These are phyloP conservation scores for Talaromyces funiculosus DNA, from an alignment of 2,329 filamentous ascomycete species.

Conservation along the genomic window DNA sequence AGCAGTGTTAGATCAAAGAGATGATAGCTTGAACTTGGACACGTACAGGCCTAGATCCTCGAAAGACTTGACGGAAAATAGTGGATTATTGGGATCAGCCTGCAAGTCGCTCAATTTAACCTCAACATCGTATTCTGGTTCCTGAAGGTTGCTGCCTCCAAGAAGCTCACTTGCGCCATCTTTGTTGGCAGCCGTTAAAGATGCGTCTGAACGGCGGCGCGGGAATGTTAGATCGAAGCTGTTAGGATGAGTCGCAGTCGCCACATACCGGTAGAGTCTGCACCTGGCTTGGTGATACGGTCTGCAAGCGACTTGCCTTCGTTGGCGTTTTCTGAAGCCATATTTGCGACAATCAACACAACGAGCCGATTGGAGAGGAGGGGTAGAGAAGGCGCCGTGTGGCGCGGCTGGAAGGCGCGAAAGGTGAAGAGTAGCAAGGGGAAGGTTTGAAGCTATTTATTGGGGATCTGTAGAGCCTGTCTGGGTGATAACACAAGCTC, in stretches of 20 bases:
- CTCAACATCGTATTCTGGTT: constrained; percentile 81
- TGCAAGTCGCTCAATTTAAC: constrained; percentile 89
- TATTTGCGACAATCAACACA: constrained; percentile 17
- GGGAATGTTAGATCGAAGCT: constrained; percentile 14
- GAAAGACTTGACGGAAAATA: constrained; percentile 79
- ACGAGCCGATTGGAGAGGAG: constrained; percentile 4
- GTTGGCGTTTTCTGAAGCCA: constrained; percentile 35
- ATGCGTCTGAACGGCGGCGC: constrained; percentile 13
- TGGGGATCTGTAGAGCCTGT: neutral
- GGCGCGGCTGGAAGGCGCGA: neutral
- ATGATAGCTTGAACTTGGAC: neutral
- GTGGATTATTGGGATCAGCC: constrained; percentile 75
- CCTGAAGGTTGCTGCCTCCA: constrained; percentile 52
- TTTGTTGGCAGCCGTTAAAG: constrained; percentile 1
- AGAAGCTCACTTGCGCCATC: constrained; percentile 36
- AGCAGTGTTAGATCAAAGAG: neutral
- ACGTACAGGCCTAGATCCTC: constrained; percentile 79
- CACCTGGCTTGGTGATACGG: constrained; percentile 43
- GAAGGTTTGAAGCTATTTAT: neutral
- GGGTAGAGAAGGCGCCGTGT: constrained; percentile 9
- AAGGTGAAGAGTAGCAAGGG: neutral
- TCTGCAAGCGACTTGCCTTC: constrained; percentile 42
- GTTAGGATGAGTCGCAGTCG: constrained; percentile 31
- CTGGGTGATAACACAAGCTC: neutral
- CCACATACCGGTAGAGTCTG: constrained; percentile 25